These are phyloP conservation scores for Chamaenerion angustifolium DNA, from an alignment of 345 rosid genomes.

Conservation along the genomic window DNA sequence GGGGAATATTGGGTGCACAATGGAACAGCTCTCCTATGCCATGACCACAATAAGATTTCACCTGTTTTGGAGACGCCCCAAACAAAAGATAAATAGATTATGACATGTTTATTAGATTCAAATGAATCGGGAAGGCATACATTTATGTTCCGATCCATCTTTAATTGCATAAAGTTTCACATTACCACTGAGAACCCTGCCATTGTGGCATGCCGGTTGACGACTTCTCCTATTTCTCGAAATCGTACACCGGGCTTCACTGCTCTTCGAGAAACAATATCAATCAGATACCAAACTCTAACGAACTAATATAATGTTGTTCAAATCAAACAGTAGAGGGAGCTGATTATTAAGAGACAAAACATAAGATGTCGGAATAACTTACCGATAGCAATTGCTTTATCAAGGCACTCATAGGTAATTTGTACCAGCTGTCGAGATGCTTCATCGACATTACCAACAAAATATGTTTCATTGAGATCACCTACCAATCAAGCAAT, in stretches of 20 bases:
- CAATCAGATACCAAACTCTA: slow-evolving; percentile 1
- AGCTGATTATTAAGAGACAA: background rate
- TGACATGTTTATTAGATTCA: too few species aligned
- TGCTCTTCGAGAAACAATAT: slow-evolving; percentile 13
- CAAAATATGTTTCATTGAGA: slow-evolving; percentile 90
- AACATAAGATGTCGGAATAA: background rate
- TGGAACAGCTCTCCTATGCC: slow-evolving; percentile 97
- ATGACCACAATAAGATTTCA: slow-evolving; percentile 86
- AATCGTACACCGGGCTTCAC: slow-evolving; percentile 94
- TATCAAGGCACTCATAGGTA: slow-evolving; percentile 88
- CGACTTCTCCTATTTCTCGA: slow-evolving; percentile 86
- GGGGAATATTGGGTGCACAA: slow-evolving; percentile 96
- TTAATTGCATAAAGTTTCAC: background rate
- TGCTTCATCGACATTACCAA: slow-evolving; percentile 87
- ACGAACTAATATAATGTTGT: too few species aligned
- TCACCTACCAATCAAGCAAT: slow-evolving; percentile 41
- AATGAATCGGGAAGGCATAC: too few species aligned
- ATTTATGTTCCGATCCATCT: too few species aligned
- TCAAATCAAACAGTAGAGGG: too few species aligned
- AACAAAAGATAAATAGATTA: background rate
- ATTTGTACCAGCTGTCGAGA: slow-evolving; percentile 71
- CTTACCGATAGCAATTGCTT: slow-evolving; percentile 77
- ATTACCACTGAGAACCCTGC: slow-evolving; percentile 94
- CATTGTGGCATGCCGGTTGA: slow-evolving; percentile 85
- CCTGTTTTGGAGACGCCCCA: slow-evolving; percentile 30